These are phyloP conservation scores for Syzygium oleosum DNA, from an alignment of 345 rosid genomes.

Conservation along the genomic window DNA sequence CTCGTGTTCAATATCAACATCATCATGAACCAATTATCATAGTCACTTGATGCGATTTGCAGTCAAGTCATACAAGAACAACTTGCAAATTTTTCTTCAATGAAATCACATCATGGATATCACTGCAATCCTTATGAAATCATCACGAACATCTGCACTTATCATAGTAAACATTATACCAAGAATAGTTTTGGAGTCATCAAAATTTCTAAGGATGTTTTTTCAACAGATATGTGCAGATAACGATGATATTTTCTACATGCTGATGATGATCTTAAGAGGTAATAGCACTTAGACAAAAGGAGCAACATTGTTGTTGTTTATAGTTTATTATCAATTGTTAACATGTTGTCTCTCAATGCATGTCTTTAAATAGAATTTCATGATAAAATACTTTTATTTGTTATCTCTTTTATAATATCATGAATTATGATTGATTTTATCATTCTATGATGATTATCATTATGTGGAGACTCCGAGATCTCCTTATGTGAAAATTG, in stretches of 20 bases:
- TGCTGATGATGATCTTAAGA: background rate
- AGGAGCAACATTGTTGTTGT: too few relatives aligned
- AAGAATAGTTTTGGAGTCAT: background rate
- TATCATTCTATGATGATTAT: background rate
- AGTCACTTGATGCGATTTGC: background rate
- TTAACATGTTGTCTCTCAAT: background rate
- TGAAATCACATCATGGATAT: background rate
- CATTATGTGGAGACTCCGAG: background rate
- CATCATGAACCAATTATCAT: background rate
- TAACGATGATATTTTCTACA: too few relatives aligned
- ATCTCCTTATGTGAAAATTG: background rate
- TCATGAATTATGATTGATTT: background rate
- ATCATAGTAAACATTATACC: background rate
- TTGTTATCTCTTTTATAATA: background rate
- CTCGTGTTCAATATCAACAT: background rate
- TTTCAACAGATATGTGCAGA: background rate
- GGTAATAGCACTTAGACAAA: too few relatives aligned
- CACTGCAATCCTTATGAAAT: background rate
- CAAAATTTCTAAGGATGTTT: background rate
- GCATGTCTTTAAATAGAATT: background rate
- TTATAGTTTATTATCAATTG: background rate
- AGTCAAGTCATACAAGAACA: background rate
- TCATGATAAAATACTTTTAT: background rate
- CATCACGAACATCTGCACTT: background rate
- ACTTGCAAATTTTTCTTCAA: background rate